Conservation (phyloP, 2,329 filamentous ascomycete species). For the Aureobasidium leucospermi region DNA sequence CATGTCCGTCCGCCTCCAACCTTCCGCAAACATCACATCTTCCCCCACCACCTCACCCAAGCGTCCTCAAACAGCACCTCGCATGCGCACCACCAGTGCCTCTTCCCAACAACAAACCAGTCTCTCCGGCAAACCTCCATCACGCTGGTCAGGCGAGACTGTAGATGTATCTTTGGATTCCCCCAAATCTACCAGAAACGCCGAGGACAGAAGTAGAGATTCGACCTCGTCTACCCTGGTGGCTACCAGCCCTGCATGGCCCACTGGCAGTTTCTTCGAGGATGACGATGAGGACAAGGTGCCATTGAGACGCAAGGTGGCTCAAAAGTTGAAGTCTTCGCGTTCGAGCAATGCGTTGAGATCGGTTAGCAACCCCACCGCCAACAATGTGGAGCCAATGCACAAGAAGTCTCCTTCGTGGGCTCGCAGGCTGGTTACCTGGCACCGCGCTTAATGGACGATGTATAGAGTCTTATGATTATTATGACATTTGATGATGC, state of each 20-base stretch:
- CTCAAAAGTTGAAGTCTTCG: neutral
- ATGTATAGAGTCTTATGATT: neutral
- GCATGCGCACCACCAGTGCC: slow-evolving; percentile 2
- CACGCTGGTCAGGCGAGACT: slow-evolving; percentile 11
- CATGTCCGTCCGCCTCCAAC: slow-evolving; percentile 5
- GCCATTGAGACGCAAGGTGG: slow-evolving; percentile 6
- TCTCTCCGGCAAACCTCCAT: neutral
- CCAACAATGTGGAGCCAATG: neutral
- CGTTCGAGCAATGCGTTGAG: slow-evolving; percentile 1
- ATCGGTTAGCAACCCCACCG: neutral
- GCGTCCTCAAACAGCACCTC: slow-evolving; percentile 5
- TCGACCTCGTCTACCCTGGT: neutral
- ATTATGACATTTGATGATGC: neutral
- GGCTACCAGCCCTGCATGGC: neutral
- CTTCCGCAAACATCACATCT: neutral
- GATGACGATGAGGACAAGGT: slow-evolving; percentile 8
- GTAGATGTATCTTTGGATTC: neutral
- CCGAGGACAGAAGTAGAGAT: neutral
- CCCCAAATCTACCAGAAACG: neutral
- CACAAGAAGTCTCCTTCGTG: neutral
- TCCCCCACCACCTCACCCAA: neutral
- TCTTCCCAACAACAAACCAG: neutral
- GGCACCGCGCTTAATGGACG: neutral
- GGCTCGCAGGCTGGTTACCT: neutral
- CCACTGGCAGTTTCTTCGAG: slow-evolving; percentile 11